These are phyloP conservation scores for Phytophthora melonis DNA, from an alignment of 352 stramenopile genomes.

Conservation along the genomic window DNA sequence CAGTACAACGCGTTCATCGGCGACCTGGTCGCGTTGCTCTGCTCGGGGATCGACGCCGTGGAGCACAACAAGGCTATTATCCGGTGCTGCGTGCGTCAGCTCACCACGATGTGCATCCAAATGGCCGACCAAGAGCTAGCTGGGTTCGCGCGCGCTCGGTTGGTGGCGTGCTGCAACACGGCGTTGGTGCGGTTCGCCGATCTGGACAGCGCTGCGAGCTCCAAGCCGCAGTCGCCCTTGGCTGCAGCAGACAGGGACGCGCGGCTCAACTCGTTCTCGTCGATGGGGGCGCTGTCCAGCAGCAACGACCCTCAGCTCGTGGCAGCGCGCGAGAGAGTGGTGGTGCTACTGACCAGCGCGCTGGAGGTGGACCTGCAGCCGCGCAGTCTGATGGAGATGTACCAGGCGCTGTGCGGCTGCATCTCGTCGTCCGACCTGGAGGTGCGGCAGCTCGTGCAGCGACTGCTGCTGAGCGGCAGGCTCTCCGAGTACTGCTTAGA, in stretches of 20 bases:
- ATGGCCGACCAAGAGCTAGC: slow-evolving; percentile 58
- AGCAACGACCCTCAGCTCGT: slow-evolving; percentile 25
- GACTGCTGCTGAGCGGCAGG: slow-evolving; percentile 61
- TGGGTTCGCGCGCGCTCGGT: slow-evolving; percentile 51
- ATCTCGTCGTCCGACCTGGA: slow-evolving; percentile 75
- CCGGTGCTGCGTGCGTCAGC: slow-evolving; percentile 79
- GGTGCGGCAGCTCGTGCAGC: slow-evolving; percentile 76
- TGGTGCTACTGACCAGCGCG: slow-evolving; percentile 71
- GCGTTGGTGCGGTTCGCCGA: slow-evolving; percentile 58
- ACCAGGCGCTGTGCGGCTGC: slow-evolving; percentile 77
- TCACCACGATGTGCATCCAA: slow-evolving; percentile 80
- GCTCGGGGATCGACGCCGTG: slow-evolving; percentile 63
- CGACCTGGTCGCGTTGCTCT: slow-evolving; percentile 67
- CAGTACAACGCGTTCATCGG: slow-evolving; percentile 58
- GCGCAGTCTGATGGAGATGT: slow-evolving; percentile 76
- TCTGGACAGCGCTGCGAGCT: slow-evolving; percentile 40
- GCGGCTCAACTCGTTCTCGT: slow-evolving; percentile 11
- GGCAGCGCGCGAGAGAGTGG: slow-evolving; percentile 65
- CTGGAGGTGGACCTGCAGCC: slow-evolving; percentile 63
- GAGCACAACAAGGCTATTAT: slow-evolving; percentile 70
- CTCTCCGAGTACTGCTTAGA: slow-evolving; percentile 67
- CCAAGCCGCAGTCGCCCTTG: slow-evolving; percentile 7
- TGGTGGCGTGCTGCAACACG: slow-evolving; percentile 70
- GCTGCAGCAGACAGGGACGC: background rate
- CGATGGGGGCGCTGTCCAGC: slow-evolving; percentile 2